These are phyloP conservation scores for Talaromyces sp. DNA, from an alignment of 2,329 filamentous ascomycete species.

Conservation along the genomic window DNA sequence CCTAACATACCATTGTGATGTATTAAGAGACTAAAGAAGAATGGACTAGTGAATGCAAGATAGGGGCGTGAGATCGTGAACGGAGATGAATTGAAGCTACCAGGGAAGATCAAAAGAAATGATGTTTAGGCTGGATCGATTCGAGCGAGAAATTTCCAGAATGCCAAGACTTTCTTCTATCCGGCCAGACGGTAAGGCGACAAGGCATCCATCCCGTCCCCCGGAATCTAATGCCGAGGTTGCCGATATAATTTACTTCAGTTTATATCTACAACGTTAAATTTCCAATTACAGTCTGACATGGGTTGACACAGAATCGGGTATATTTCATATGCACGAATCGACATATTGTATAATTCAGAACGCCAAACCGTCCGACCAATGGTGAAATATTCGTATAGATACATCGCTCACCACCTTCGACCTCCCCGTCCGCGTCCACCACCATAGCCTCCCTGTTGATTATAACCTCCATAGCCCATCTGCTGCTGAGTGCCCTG, in stretches of 20 bases:
- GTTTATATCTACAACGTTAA: neutral
- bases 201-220: slow-evolving; percentile 3
- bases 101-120: slow-evolving; percentile 24
- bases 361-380: slow-evolving; percentile 15
- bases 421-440: slow-evolving; percentile 37
- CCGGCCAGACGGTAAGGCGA: slow-evolving; percentile 4
- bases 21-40: neutral
- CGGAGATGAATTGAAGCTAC: neutral
- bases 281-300: neutral
- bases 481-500: slow-evolving; percentile 41
- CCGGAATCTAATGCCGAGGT: slow-evolving; percentile 29
- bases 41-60: neutral
- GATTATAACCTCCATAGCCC: slow-evolving; percentile 43
- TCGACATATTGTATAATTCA: neutral
- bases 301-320: neutral
- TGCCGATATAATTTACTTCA: slow-evolving; percentile 3
- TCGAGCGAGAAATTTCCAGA: slow-evolving; percentile 44
- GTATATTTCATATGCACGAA: neutral
- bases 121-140: slow-evolving; percentile 23
- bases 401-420: slow-evolving; percentile 32
- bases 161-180: slow-evolving; percentile 38
- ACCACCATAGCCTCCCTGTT: slow-evolving; percentile 34
- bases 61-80: neutral
- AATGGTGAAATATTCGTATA: neutral
- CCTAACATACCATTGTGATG: slow-evolving; percentile 17